Conservation (phyloP, 148 eudicot genomes). For the Vaccinium darrowii region DNA sequence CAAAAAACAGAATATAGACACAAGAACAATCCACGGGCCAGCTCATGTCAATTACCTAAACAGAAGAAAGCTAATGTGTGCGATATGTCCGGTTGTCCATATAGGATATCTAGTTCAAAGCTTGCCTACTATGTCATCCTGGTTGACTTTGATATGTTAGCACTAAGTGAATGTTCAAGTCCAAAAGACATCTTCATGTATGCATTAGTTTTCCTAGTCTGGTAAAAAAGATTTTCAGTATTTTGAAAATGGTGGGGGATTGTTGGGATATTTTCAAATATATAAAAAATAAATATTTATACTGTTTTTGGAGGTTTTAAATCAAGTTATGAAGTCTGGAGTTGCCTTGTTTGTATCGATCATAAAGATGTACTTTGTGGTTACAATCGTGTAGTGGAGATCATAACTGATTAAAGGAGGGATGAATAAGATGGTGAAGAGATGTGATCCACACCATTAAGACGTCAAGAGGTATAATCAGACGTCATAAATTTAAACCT, state of each 20-base stretch:
- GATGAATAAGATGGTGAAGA: too few species aligned
- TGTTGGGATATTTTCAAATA: neutral
- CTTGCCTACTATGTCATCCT: neutral
- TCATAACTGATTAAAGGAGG: too few species aligned
- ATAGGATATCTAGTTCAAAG: neutral
- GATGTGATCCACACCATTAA: too few species aligned
- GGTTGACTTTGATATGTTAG: neutral
- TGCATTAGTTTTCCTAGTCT: neutral
- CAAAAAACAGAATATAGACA: neutral
- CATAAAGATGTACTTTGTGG: too few species aligned
- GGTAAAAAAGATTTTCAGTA: neutral
- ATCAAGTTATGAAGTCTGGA: too few species aligned
- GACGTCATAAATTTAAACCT: too few species aligned
- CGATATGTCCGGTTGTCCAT: neutral
- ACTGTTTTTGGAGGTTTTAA: too few species aligned
- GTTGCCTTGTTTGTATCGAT: too few species aligned
- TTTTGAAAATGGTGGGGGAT: neutral
- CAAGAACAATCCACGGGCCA: neutral
- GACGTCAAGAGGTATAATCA: too few species aligned
- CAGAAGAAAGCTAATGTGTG: neutral
- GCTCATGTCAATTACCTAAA: neutral
- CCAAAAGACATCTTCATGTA: neutral
- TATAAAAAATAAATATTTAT: too few species aligned
- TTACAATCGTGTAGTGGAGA: too few species aligned
- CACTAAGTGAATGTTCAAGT: neutral